These are phyloP conservation scores for Metschnikowia lachancei DNA, from an alignment of 805 yeast genomes.

Conservation along the genomic window DNA sequence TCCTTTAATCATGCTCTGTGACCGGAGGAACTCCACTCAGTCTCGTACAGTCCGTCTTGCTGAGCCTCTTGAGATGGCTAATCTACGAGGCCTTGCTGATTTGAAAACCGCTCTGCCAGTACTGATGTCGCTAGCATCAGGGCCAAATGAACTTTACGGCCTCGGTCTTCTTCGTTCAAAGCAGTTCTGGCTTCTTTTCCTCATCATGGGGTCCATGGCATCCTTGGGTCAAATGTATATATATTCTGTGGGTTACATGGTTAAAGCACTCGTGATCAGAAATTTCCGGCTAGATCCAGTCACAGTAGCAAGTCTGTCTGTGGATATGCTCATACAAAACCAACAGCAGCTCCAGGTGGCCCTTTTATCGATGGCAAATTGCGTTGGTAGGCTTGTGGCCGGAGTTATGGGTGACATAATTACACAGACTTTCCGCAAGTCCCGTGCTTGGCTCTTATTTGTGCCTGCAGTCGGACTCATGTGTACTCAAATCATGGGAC, in stretches of 20 bases:
- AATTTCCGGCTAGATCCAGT: conserved; percentile 12
- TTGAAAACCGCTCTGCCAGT: neutral
- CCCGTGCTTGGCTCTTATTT: conserved; percentile 54
- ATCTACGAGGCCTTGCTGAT: conserved; percentile 7
- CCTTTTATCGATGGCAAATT: conserved; percentile 63
- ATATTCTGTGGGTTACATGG: conserved; percentile 46
- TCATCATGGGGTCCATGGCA: conserved; percentile 39
- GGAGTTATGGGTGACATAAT: conserved; percentile 67
- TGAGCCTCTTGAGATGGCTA: conserved; percentile 15
- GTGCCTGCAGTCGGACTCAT: conserved; percentile 50
- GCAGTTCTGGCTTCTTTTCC: conserved; percentile 40
- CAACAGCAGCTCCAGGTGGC: conserved; percentile 74
- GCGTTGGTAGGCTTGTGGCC: conserved; percentile 59
- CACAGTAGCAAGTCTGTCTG: conserved; percentile 5
- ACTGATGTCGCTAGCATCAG: neutral
- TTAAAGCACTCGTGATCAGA: conserved; percentile 34
- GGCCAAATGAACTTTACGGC: conserved; percentile 14
- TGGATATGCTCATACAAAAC: conserved; percentile 42
- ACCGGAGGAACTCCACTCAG: conserved; percentile 16
- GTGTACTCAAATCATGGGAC: conserved; percentile 51
- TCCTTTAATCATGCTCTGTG: conserved; percentile 46
- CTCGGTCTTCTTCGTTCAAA: conserved; percentile 21
- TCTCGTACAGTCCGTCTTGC: conserved; percentile 7
- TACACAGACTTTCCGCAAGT: conserved; percentile 41
- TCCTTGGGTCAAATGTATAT: conserved; percentile 48